Evolutionary conservation across 2,329 filamentous ascomycete genomes (phyloP), one percentile per base, ranked within the genome.

Genomic region (Aspergillus floridensis): DNA sequence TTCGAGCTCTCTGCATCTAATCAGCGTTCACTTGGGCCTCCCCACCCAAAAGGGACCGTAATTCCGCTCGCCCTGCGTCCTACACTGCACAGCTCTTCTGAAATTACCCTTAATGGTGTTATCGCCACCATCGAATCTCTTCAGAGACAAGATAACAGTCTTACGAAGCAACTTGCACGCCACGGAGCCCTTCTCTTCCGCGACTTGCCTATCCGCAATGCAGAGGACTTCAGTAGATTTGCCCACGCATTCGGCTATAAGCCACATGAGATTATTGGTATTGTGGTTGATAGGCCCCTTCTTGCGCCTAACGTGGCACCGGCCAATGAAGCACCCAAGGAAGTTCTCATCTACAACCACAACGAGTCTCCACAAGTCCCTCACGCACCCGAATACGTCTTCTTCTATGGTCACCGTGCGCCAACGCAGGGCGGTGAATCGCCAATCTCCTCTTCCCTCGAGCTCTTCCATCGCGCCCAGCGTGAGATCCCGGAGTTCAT

Each of bases 341-440:
- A 80, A 52, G 77, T 80, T 1, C 69, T 77, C 7, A 81, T 82
- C 46, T 82, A 81, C 65, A 81, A 75, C 63, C 81, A 82, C 68
- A 83, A 82, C 60, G 81, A 83, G 62, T 81, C 78, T 0, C 78
- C 79, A 0, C 80, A 82, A 61, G 80, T 82, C 0, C 81, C 81
- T 1, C 81, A 82, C 59, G 79, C 80, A 0, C 80, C 81, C 0
- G 80, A 79, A 60, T 82, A 82, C 59, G 78, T 82, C 52, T 81
- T 82, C 65, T 81, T 82, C 70, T 82, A 81, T 50, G 67, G 72
- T 1, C 75, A 81, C 58, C 69, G 66, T 5, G 77, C 71, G 0
- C 38, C 38, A 0, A 49, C 41, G 0, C 69, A 64, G 21, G 74
- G 75, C 1, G 74, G 75, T 5, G 79, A 82, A 62, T 78, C 77